A percentile compares a stretch with the other conserved stretches of the same genome.
These are phyloP conservation scores for Knoxia roxburghii DNA, from an alignment of 257 asterid genomes.

Conservation along the genomic window DNA sequence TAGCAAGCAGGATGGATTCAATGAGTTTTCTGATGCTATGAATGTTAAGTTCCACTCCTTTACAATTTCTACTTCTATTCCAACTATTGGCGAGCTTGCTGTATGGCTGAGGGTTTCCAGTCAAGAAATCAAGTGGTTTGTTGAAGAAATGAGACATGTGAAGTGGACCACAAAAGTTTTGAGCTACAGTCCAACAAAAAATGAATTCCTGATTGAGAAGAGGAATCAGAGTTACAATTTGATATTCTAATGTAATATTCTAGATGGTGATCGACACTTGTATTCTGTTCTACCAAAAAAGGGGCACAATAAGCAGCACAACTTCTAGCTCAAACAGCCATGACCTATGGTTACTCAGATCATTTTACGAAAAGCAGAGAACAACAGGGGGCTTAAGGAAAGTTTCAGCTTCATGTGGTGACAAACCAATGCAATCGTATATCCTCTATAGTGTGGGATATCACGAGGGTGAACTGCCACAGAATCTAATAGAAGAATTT, in stretches of 20 bases:
- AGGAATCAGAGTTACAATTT: constrained; percentile 93
- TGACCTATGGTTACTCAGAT: constrained; percentile 84
- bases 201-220: constrained; percentile 96
- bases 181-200: constrained; percentile 85
- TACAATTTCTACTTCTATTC: constrained; percentile 94
- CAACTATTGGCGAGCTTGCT: constrained; percentile 83
- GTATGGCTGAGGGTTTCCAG: constrained; percentile 94
- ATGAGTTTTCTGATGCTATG: too few relatives aligned
- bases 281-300: constrained; percentile 95
- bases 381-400: constrained; percentile 90
- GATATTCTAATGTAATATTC: constrained; percentile 91
- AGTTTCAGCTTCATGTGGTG: constrained; percentile 78
- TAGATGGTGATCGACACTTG: constrained; percentile 87
- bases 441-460: constrained; percentile 91
- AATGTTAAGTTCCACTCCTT: constrained; percentile 84
- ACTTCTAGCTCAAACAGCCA: constrained; percentile 67
- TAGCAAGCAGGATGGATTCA: too few relatives aligned
- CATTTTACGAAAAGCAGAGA: constrained; percentile 89
- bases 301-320: constrained; percentile 99
- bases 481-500: constrained; percentile 92
- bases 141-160: constrained; percentile 99
- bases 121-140: constrained; percentile 87
- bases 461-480: constrained; percentile 92
- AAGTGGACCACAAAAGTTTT: constrained; percentile 87
- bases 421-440: constrained; percentile 96